Evolutionary conservation across 768 basidiomycete genomes (phyloP).

Genomic region (Exidia glandulosa): DNA sequence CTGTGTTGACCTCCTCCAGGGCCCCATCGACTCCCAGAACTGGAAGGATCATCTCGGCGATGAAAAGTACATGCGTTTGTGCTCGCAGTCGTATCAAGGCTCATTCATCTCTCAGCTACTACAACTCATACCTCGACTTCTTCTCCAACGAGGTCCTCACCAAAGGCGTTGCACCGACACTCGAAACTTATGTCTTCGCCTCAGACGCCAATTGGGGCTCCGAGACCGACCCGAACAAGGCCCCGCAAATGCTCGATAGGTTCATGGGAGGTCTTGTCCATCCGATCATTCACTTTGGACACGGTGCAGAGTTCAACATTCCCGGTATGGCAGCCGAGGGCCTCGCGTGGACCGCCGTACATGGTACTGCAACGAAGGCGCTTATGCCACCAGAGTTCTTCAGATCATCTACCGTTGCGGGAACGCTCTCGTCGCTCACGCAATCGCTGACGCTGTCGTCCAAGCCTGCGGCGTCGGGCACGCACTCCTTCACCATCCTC

Average conservation of each 20-base stretch:
- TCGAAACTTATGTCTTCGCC: slow-evolving; percentile 60
- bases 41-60: slow-evolving; percentile 44
- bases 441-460: slow-evolving; percentile 1
- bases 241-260: slow-evolving; percentile 48
- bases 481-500: slow-evolving; percentile 42
- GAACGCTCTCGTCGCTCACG: not conserved
- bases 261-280: slow-evolving; percentile 49
- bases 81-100: not conserved
- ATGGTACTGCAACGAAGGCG: slow-evolving; percentile 24
- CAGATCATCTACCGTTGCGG: not conserved
- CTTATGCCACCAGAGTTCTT: slow-evolving; percentile 22
- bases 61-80: slow-evolving; percentile 32
- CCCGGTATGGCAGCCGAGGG: slow-evolving; percentile 55
- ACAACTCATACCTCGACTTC: slow-evolving; percentile 45
- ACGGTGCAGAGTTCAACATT: slow-evolving; percentile 51
- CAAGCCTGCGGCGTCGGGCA: slow-evolving; percentile 5
- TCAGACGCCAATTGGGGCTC: slow-evolving; percentile 32
- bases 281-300: slow-evolving; percentile 52
- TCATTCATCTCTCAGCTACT: slow-evolving; percentile 33
- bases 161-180: slow-evolving; percentile 30
- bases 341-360: slow-evolving; percentile 44
- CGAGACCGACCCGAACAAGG: slow-evolving; percentile 8
- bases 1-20: not conserved
- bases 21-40: slow-evolving; percentile 34
- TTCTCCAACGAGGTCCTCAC: slow-evolving; percentile 32